Percentiles rank a stretch among this genome's conserved stretches.
phyloP scores from a whole-genome alignment of 768 basidiomycete genomes.

The Termitomyces sp. region DNA sequence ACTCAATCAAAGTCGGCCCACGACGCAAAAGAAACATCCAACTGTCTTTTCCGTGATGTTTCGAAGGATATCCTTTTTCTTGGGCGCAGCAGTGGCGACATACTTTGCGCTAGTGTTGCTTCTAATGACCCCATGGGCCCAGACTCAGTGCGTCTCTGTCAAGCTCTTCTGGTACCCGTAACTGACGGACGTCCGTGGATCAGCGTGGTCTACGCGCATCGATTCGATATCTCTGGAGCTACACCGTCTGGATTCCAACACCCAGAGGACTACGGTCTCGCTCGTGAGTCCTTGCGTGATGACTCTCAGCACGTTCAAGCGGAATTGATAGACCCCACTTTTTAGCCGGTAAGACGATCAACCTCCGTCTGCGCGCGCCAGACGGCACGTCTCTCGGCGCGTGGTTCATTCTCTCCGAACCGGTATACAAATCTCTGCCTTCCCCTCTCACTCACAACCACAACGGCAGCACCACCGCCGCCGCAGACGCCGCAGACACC shows the following conservation, averaged over 20 bases:
- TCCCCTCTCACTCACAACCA: conserved; percentile 21
- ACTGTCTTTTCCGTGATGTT: not conserved
- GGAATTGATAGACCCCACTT: no score
- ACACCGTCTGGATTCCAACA: conserved; percentile 27
- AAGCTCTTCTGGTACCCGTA: no score
- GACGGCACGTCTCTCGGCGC: conserved; percentile 65
- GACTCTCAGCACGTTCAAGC: no score
- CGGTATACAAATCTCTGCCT: conserved; percentile 35
- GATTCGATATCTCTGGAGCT: conserved; percentile 29
- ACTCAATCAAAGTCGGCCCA: not conserved
- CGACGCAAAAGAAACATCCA: not conserved
- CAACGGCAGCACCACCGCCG: no score
- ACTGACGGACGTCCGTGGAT: not conserved
- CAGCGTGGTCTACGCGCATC: conserved; percentile 35
- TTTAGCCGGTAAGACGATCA: conserved; percentile 56
- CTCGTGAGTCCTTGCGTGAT: no score
- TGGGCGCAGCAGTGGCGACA: not conserved
- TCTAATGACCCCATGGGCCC: conserved; percentile 33
- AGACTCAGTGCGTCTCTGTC: conserved; percentile 27
- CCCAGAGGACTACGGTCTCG: conserved; percentile 36
- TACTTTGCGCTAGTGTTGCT: conserved; percentile 24
- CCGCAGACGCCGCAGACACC: not conserved
- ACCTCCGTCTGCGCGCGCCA: conserved; percentile 50
- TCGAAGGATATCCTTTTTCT: not conserved
- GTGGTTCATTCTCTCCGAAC: conserved; percentile 59